Percentiles rank a stretch among this genome's conserved stretches.
phyloP scores from a whole-genome alignment of 129 eudicot genomes.

The Scalesia atractyloides region DNA sequence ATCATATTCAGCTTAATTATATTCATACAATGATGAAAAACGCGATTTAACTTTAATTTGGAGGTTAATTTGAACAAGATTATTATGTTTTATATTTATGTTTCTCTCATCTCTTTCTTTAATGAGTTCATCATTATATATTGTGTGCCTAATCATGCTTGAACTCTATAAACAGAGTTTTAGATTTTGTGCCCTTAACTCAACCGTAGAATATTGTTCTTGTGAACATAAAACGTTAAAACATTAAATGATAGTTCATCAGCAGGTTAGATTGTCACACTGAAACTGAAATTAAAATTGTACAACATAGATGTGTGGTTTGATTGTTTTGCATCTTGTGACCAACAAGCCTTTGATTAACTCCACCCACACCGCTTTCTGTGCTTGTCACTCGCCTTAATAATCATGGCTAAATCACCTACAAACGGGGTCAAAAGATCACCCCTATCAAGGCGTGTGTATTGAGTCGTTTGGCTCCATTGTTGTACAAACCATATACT shows the following conservation, averaged over 20 bases:
- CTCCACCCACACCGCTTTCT: too few species aligned
- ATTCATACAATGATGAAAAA: not conserved
- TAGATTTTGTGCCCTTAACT: not conserved
- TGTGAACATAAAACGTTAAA: not conserved
- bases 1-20: conserved; percentile 17
- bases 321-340: not conserved
- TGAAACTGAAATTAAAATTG: too few species aligned
- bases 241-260: too few species aligned
- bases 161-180: not conserved
- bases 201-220: not conserved
- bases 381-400: not conserved
- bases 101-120: not conserved
- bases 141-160: conserved; percentile 12
- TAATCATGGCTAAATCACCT: not conserved
- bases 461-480: not conserved
- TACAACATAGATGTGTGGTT: not conserved
- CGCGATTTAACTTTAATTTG: not conserved
- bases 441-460: not conserved
- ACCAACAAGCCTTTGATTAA: not conserved
- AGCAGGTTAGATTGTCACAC: too few species aligned
- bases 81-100: conserved; percentile 11
- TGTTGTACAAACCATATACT: not conserved
- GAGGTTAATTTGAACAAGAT: not conserved
- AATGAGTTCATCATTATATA: not conserved
- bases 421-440: not conserved